Percentiles rank a stretch among this genome's conserved stretches.
These are phyloP conservation scores for Penicillium crustosum DNA, from an alignment of 2,329 filamentous ascomycete genomes.

Conservation along the genomic window DNA sequence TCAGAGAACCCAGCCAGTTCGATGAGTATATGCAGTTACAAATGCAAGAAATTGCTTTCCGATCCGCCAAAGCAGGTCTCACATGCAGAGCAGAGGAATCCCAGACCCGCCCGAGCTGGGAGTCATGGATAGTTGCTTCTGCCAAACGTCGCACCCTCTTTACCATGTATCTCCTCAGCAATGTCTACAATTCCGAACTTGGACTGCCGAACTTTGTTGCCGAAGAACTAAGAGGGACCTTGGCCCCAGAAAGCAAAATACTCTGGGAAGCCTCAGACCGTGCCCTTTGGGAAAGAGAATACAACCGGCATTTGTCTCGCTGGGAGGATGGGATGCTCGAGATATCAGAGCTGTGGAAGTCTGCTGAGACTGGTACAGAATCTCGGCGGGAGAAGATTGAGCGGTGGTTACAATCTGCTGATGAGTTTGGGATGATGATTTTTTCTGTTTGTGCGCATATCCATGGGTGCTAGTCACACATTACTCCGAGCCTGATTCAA, in stretches of 20 bases:
- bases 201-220: constrained; percentile 51
- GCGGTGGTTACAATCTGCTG: constrained; percentile 52
- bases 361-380: constrained; percentile 33
- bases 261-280: constrained; percentile 48
- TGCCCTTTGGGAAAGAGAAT: constrained; percentile 46
- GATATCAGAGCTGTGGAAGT: constrained; percentile 55
- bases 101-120: constrained; percentile 49
- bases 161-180: constrained; percentile 56
- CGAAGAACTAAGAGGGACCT: constrained; percentile 49
- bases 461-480: constrained; percentile 25
- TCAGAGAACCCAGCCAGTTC: constrained; percentile 28
- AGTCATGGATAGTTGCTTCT: constrained; percentile 55
- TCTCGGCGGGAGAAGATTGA: constrained; percentile 45
- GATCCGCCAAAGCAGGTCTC: constrained; percentile 44
- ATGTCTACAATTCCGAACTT: constrained; percentile 47
- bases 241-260: constrained; percentile 42
- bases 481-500: neutral
- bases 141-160: constrained; percentile 55
- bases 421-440: constrained; percentile 57
- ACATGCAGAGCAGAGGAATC: constrained; percentile 46
- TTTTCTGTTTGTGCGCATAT: constrained; percentile 42
- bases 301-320: constrained; percentile 44
- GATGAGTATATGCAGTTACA: constrained; percentile 49
- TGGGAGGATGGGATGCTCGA: constrained; percentile 46
- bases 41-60: constrained; percentile 53